phyloP scores from a whole-genome alignment of 75 land plant genomes.

The Pinus albicaulis region DNA sequence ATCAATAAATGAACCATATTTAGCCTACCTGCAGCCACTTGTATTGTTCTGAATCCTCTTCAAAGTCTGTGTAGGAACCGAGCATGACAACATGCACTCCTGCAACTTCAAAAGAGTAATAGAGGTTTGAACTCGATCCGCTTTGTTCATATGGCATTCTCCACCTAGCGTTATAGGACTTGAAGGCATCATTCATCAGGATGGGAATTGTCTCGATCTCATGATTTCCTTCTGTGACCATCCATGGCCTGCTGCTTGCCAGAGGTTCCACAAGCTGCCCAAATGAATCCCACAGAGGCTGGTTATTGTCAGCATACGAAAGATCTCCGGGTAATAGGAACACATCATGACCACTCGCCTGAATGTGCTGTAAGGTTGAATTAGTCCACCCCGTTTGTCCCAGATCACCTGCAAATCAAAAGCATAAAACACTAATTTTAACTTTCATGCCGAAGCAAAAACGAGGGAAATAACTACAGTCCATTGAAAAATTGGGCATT shows the following conservation, averaged over 20 bases:
- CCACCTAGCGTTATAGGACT: constrained; percentile 83
- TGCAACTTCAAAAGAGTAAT: constrained; percentile 84
- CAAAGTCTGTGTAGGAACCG: constrained; percentile 82
- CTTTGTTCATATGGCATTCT: constrained; percentile 72
- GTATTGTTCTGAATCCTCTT: constrained; percentile 55
- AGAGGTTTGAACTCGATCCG: constrained; percentile 72
- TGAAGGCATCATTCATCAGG: constrained; percentile 31
- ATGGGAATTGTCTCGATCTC: constrained; percentile 64
- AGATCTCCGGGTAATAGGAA: constrained; percentile 76
- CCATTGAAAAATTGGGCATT: too few species aligned
- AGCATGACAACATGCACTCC: constrained; percentile 84
- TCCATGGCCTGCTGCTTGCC: constrained; percentile 82
- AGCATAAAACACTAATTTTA: too few species aligned
- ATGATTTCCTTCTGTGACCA: constrained; percentile 91
- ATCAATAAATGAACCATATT: too few species aligned
- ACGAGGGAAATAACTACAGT: too few species aligned
- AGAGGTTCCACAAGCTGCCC: constrained; percentile 75
- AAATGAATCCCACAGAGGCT: constrained; percentile 80
- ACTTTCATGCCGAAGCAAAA: too few species aligned
- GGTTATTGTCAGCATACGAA: constrained; percentile 71
- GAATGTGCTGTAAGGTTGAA: constrained; percentile 63
- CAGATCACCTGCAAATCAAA: constrained; percentile 61
- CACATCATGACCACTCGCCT: constrained; percentile 49
- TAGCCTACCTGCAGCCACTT: constrained; percentile 43
- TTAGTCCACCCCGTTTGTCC: constrained; percentile 82